Percentiles rank a stretch among this genome's conserved stretches.
Evolutionary conservation across 2,329 filamentous ascomycete genomes (phyloP).

Genomic region (Pestalotiopsis fici): DNA sequence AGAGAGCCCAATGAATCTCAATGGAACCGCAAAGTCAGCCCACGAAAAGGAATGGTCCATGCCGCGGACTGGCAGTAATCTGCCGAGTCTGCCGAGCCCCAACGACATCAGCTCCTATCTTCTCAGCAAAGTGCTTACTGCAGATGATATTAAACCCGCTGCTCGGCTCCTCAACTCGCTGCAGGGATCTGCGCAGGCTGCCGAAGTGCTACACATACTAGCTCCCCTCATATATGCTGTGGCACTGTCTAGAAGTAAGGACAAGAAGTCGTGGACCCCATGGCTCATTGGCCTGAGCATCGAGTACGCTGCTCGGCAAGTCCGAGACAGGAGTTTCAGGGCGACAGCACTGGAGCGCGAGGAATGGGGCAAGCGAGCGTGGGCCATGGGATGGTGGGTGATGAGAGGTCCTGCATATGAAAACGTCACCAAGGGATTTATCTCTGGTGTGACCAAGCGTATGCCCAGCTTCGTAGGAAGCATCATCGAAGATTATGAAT

Average conservation of each 20-base stretch:
- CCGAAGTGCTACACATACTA: slow-evolving; percentile 90
- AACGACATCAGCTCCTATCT: slow-evolving; percentile 86
- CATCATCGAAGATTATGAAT: slow-evolving; percentile 94
- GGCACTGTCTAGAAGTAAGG: slow-evolving; percentile 71
- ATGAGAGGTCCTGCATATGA: slow-evolving; percentile 98
- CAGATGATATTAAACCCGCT: slow-evolving; percentile 95
- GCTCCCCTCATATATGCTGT: slow-evolving; percentile 85
- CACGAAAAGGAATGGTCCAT: slow-evolving; percentile 75
- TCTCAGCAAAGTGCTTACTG: slow-evolving; percentile 85
- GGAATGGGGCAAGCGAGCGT: slow-evolving; percentile 84
- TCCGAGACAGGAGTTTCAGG: slow-evolving; percentile 72
- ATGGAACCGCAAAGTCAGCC: slow-evolving; percentile 50
- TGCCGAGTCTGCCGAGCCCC: slow-evolving; percentile 80
- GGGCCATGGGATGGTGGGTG: slow-evolving; percentile 91
- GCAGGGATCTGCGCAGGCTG: slow-evolving; percentile 71
- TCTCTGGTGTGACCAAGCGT: slow-evolving; percentile 72
- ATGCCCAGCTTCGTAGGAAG: slow-evolving; percentile 81
- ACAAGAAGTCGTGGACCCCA: slow-evolving; percentile 84
- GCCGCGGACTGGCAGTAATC: slow-evolving; percentile 86
- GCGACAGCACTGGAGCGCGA: slow-evolving; percentile 88
- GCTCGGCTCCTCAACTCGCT: slow-evolving; percentile 82
- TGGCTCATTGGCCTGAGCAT: slow-evolving; percentile 86
- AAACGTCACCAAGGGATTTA: slow-evolving; percentile 77
- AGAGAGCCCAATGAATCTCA: slow-evolving; percentile 38
- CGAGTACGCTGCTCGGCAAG: slow-evolving; percentile 86